Conservation (phyloP, 2,329 filamentous ascomycete genomes). For the Fusarium metavorans region DNA sequence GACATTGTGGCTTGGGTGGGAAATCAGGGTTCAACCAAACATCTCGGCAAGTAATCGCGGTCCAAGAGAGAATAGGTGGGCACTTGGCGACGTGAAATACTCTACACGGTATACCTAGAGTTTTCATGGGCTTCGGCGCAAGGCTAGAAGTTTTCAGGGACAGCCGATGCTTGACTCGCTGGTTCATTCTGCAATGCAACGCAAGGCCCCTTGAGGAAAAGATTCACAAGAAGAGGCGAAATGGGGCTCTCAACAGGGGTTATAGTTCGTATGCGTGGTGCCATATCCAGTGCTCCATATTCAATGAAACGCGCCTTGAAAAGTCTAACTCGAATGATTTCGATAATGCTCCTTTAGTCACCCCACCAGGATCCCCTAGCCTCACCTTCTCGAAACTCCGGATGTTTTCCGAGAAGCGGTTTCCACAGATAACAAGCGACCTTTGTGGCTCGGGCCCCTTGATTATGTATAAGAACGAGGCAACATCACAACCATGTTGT, state of each 20-base stretch:
- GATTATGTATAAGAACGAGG: not conserved
- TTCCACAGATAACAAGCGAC: not conserved
- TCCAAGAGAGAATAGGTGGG: not conserved
- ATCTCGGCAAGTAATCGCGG: not conserved
- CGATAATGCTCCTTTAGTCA: not conserved
- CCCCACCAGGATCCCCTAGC: not conserved
- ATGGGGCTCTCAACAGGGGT: not conserved
- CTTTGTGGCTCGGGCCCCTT: not conserved
- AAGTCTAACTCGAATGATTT: slow-evolving; percentile 3
- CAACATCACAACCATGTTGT: not conserved
- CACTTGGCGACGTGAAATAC: not conserved
- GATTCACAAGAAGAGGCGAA: not conserved
- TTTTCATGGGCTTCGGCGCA: not conserved
- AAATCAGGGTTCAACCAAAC: not conserved
- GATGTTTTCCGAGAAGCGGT: not conserved
- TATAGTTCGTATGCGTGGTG: not conserved
- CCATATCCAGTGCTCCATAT: not conserved
- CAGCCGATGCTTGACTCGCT: not conserved
- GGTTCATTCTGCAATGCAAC: not conserved
- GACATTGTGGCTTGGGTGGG: not conserved
- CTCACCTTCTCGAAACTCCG: not conserved
- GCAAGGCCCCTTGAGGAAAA: not conserved
- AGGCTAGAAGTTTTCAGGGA: not conserved
- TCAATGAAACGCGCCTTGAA: not conserved
- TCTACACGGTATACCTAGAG: not conserved